These are phyloP conservation scores for Magnolia changhungtana DNA, from an alignment of 164 flowering plant genomes.

Conservation along the genomic window DNA sequence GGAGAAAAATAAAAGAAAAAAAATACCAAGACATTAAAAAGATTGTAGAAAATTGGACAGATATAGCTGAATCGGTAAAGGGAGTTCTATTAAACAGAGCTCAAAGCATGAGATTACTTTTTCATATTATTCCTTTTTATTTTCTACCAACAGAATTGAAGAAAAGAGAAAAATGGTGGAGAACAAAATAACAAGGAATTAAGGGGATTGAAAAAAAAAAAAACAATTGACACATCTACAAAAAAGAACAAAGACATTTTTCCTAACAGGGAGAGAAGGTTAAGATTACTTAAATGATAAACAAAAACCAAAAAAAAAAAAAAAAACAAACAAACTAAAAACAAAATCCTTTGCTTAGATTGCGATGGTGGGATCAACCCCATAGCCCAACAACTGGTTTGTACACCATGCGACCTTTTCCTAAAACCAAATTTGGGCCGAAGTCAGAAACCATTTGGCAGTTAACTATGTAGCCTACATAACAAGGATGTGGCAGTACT, in stretches of 20 bases:
- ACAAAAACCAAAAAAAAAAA: too few species aligned
- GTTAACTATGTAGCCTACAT: not conserved
- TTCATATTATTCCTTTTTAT: not conserved
- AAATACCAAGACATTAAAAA: not conserved
- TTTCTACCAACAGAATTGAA: not conserved
- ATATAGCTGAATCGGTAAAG: not conserved
- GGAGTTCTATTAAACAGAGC: not conserved
- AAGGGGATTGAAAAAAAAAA: not conserved
- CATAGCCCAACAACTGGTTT: too few species aligned
- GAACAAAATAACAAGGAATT: not conserved
- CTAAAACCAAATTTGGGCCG: not conserved
- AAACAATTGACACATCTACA: too few species aligned
- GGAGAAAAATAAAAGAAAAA: not conserved
- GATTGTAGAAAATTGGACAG: not conserved
- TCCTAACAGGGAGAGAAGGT: not conserved
- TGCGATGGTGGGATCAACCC: too few species aligned
- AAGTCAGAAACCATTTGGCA: too few species aligned
- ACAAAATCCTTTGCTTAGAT: too few species aligned
- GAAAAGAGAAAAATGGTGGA: not conserved
- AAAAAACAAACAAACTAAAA: too few species aligned
- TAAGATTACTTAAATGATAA: too few species aligned
- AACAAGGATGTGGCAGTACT: not conserved
- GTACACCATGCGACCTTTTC: not conserved
- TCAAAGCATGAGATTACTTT: not conserved
- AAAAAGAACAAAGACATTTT: not conserved